phyloP scores from a whole-genome alignment of 129 eudicot genomes.

The Flaveria sonorensis region DNA sequence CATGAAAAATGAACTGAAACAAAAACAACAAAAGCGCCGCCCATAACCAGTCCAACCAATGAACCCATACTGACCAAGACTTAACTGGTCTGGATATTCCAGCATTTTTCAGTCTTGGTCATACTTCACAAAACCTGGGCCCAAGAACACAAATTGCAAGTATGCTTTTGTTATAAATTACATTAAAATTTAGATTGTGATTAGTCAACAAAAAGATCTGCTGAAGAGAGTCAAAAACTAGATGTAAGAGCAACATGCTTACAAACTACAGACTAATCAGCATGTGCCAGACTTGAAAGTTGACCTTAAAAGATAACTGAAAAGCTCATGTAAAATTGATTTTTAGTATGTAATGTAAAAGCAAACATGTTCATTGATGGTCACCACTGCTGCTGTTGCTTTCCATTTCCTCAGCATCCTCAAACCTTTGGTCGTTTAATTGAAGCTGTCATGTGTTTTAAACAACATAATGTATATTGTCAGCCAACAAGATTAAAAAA shows the following conservation, averaged over 20 bases:
- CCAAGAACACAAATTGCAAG: not conserved
- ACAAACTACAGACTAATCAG: slow-evolving; percentile 1
- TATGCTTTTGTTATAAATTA: not conserved
- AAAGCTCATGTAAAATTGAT: not conserved
- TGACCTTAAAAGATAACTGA: not conserved
- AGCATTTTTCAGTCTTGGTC: not conserved
- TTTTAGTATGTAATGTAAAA: not conserved
- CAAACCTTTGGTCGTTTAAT: slow-evolving; percentile 69
- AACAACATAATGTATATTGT: slow-evolving; percentile 9
- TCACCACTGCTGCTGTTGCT: slow-evolving; percentile 37
- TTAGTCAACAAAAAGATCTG: not conserved
- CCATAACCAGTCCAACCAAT: no score
- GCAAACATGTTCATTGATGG: slow-evolving; percentile 26
- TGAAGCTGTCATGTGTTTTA: slow-evolving; percentile 56
- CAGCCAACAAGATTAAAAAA: not conserved
- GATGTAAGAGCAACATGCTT: slow-evolving; percentile 4
- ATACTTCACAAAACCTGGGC: not conserved
- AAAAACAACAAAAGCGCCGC: no score
- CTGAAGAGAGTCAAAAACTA: not conserved
- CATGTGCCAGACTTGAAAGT: not conserved
- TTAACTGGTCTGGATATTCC: not conserved
- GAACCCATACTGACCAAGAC: no score
- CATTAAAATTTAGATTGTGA: not conserved
- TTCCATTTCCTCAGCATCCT: slow-evolving; percentile 88
- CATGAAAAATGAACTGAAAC: no score